Evolutionary conservation across 805 yeast genomes (phyloP).

Genomic region (Kazachstania martiniae): DNA sequence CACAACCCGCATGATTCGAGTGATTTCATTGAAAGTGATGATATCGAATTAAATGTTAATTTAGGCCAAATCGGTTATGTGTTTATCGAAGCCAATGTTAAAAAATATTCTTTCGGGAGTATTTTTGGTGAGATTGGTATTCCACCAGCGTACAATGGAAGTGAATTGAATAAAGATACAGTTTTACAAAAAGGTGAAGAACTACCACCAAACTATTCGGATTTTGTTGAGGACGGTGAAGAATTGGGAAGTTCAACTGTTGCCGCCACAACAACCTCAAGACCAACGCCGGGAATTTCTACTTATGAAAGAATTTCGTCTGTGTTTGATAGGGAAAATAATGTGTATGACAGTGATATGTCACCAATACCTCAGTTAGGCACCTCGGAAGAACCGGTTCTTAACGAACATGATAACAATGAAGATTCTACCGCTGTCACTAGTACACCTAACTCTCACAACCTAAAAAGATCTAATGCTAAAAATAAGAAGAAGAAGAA

Average conservation of each 20-base stretch:
- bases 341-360: constrained; percentile 9
- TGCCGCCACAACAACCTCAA: neutral
- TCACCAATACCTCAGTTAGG: no score
- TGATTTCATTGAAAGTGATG: constrained; percentile 18
- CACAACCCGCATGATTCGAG: constrained; percentile 12
- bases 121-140: constrained; percentile 34
- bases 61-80: constrained; percentile 73
- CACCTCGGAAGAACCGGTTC: no score
- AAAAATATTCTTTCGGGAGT: constrained; percentile 67
- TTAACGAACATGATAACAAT: no score
- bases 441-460: no score
- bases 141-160: constrained; percentile 36
- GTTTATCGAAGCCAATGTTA: constrained; percentile 73
- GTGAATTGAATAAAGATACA: constrained; percentile 35
- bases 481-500: no score
- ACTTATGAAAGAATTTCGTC: constrained; percentile 29
- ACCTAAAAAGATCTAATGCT: no score
- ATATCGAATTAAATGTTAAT: constrained; percentile 44
- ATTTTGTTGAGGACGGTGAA: constrained; percentile 34
- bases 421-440: no score
- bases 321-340: constrained; percentile 24
- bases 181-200: constrained; percentile 63
- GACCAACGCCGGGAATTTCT: neutral
- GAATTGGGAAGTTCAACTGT: neutral
- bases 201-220: constrained; percentile 60